Evolutionary conservation across 202 grass and related monocot genomes (phyloP), one percentile per base, ranked within the genome.

Genomic region (Digitaria exilis): DNA sequence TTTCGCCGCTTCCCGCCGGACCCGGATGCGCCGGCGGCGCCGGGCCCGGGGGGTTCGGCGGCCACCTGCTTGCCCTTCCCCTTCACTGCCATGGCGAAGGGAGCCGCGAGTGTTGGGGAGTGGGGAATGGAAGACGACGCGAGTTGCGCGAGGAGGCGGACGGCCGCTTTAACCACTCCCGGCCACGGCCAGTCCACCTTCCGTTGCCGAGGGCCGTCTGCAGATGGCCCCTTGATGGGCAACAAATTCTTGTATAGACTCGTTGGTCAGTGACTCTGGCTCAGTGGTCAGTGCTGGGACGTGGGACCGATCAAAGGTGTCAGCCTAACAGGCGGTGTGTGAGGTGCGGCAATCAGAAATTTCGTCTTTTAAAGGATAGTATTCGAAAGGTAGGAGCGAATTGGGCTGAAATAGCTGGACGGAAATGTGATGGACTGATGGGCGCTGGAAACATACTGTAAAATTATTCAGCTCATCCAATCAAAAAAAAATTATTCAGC

Each of bases 51-150:
- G 56, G 32, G 0, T 3, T 57, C 60, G 17, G 84, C 5, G 18
- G 75, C 89, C 46, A 90, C 71, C 81, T 96, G 75, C 84, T 99
- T 99, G 32, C 89, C 91, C 78, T 96, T 99, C 52, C 89, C 89
- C 80, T 87, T 94, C 70, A 89, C 69, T 64, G 91, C 89, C 96
- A 96, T 96, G 80, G 84, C 19, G 29, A 19, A 65, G 48, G 56
- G n/a, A 19, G 68, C 44, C 7, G 54, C 9, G 72, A 51, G 78
- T 25, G 30, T 28, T 29, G 18, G 34, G 42, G 29, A 42, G 17
- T 46, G 69, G 59, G 59, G 76, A 73, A 72, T 49, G 31, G 71
- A 41, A 29, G 35, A 73, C 73, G 65, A 19, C 32, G 57, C 82
- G 82, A 71, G 28, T 9, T 19, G 9, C 11, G 2, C 37, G 62